phyloP scores from a whole-genome alignment of 768 basidiomycete genomes.

The Pisolithus albus region DNA sequence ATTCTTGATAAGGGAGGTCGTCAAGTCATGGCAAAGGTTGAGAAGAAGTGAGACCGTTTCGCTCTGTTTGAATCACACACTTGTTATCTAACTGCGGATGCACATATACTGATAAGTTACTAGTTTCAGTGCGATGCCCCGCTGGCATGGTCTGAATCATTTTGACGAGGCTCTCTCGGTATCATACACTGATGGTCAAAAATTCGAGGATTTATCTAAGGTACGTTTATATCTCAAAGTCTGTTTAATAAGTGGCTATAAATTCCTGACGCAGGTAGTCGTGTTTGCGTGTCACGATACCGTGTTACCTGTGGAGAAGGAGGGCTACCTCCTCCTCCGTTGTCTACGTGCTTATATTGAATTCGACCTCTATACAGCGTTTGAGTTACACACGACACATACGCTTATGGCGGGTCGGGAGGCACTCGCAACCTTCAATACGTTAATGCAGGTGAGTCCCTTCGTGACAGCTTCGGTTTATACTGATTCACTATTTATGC shows the following conservation, averaged over 20 bases:
- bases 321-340: conserved; percentile 21
- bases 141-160: conserved; percentile 4
- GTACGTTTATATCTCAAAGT: neutral
- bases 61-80: no score
- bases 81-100: neutral
- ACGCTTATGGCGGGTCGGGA: conserved; percentile 12
- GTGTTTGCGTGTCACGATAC: conserved; percentile 13
- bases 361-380: conserved; percentile 18
- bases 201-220: conserved; percentile 28
- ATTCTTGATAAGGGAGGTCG: neutral
- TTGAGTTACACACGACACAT: no score
- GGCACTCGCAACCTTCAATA: conserved; percentile 16
- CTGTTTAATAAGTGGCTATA: neutral
- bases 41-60: neutral
- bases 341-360: conserved; percentile 26
- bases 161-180: conserved; percentile 13
- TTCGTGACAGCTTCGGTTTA: conserved; percentile 1
- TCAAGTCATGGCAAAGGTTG: neutral
- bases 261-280: neutral
- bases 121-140: conserved; percentile 1
- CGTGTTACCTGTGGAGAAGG: neutral
- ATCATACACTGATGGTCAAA: conserved; percentile 30
- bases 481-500: neutral
- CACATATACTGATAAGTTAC: neutral
- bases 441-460: conserved; percentile 15